Base-by-base conservation (phyloP, 495 filamentous ascomycete genomes). In the Penicillium lagena region DNA sequence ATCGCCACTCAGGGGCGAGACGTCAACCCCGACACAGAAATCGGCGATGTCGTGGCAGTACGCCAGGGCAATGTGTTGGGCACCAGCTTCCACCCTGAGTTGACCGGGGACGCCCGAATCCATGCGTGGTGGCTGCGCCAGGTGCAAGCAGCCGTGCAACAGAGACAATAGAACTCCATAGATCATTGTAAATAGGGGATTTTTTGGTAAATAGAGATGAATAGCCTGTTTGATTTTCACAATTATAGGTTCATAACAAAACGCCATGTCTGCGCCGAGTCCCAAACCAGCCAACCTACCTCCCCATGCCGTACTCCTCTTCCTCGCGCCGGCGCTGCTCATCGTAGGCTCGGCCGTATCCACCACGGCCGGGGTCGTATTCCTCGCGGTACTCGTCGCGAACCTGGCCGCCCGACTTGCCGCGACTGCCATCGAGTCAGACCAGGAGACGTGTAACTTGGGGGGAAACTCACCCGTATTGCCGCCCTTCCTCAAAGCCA, bases 311-410 rank as follows among this genome's bases (percentile, higher is more conserved):
- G 45, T 78, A 78, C 40, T 76, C 68, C 17, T 73, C 70, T 46
- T 80, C 78, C 40, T 72, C 66, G 38, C 83, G 79, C 54, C 76
- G 81, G 56, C 78, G 61, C 44, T 81, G 70, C 51, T 83, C 80
- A 10, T 73, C 62, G 39, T 87, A 77, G 42, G 83, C 82, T 38
- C 86, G 72, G 33, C 85, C 85, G 59, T 79, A 88, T 13, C 93
- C 93, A 39, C 93, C 93, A 55, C 93, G 80, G 7, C 93, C 93
- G 12, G 94, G 90, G 55, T 98, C 93, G 57, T 83, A 97, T 63
- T 96, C 90, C 53, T 96, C 89, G 7, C 93, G 80, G 67, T 98
- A 98, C 68, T 97, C 94, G 60, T 98, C 93, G 36, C 93, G 85
- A 29, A 98, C 93, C 66, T 98, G 93, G 22, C 93, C 93, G 44